phyloP scores from a whole-genome alignment of 1,284 basidiomycete species.

The Trichosporon sp. region DNA sequence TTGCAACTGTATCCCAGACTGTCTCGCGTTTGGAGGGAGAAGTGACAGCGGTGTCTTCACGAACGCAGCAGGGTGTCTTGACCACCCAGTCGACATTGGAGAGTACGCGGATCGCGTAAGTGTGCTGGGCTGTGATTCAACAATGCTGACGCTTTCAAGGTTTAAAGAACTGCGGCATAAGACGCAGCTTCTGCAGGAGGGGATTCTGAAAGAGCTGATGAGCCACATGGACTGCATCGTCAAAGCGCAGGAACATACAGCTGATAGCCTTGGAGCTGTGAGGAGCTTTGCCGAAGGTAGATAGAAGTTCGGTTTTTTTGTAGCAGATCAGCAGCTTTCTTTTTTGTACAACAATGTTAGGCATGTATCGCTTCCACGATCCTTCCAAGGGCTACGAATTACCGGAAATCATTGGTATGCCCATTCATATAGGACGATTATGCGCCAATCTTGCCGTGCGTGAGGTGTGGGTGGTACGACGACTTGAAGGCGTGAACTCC shows the following conservation, averaged over 20 bases:
- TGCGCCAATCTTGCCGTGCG: too few species aligned
- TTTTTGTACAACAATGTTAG: background rate
- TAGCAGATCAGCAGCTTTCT: background rate
- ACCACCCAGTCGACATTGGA: constrained; percentile 36
- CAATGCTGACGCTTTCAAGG: constrained; percentile 14
- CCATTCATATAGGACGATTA: too few species aligned
- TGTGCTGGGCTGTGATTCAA: background rate
- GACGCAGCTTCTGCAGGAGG: constrained; percentile 36
- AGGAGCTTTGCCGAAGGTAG: constrained; percentile 37
- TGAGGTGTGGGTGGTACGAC: too few species aligned
- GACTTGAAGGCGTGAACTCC: too few species aligned
- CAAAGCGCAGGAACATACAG: constrained; percentile 42
- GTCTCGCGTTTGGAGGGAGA: constrained; percentile 36
- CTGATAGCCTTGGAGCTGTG: constrained; percentile 36
- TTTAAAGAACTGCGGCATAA: constrained; percentile 41
- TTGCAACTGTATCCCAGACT: constrained; percentile 27
- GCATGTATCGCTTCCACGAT: too few species aligned
- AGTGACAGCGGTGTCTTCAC: constrained; percentile 31
- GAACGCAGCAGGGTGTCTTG: constrained; percentile 36
- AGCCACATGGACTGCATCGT: constrained; percentile 40
- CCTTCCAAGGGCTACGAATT: too few species aligned
- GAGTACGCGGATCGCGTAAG: constrained; percentile 38
- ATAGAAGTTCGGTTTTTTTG: background rate
- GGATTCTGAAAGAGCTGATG: constrained; percentile 31
- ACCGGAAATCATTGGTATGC: too few species aligned